Conservation (phyloP, 1,284 basidiomycete species). For the Ustilago nuda region DNA sequence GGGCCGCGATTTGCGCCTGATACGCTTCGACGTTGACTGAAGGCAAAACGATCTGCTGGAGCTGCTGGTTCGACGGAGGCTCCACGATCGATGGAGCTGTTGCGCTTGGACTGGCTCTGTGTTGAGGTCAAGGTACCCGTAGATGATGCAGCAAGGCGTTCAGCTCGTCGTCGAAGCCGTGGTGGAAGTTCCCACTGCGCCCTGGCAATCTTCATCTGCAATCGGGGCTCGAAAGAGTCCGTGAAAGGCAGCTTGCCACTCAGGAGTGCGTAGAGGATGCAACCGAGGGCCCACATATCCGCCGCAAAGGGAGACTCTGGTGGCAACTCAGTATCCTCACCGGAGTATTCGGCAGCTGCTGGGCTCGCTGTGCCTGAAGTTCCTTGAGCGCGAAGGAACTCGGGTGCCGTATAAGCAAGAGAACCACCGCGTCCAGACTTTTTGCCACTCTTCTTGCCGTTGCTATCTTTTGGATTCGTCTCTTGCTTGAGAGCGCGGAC, state of each 20-base stretch:
- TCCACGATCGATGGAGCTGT: constrained; percentile 18
- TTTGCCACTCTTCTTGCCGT: constrained; percentile 7
- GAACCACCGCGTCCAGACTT: constrained; percentile 53
- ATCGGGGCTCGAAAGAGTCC: constrained; percentile 60
- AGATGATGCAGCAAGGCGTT: constrained; percentile 29
- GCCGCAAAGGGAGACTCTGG: constrained; percentile 54
- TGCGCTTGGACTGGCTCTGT: constrained; percentile 23
- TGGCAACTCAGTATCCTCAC: constrained; percentile 15
- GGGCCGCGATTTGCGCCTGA: constrained; percentile 13
- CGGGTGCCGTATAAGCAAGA: constrained; percentile 59
- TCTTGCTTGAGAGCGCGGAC: constrained; percentile 46
- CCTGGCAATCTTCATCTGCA: constrained; percentile 62
- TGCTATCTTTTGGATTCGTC: neutral
- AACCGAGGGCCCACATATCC: constrained; percentile 65
- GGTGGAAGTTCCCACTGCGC: constrained; percentile 60
- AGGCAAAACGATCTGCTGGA: constrained; percentile 31
- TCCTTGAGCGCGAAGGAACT: constrained; percentile 47
- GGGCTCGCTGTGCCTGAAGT: constrained; percentile 31
- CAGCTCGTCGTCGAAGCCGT: constrained; percentile 48
- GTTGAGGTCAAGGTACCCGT: constrained; percentile 31
- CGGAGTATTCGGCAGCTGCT: constrained; percentile 8
- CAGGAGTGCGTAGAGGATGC: constrained; percentile 61
- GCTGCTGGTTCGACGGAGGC: constrained; percentile 18
- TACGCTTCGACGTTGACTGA: constrained; percentile 28
- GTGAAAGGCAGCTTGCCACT: constrained; percentile 58